Evolutionary conservation across 2,329 filamentous ascomycete genomes (phyloP), one percentile per base, ranked within the genome.

Genomic region (Pseudocercospora pini-densiflorae): DNA sequence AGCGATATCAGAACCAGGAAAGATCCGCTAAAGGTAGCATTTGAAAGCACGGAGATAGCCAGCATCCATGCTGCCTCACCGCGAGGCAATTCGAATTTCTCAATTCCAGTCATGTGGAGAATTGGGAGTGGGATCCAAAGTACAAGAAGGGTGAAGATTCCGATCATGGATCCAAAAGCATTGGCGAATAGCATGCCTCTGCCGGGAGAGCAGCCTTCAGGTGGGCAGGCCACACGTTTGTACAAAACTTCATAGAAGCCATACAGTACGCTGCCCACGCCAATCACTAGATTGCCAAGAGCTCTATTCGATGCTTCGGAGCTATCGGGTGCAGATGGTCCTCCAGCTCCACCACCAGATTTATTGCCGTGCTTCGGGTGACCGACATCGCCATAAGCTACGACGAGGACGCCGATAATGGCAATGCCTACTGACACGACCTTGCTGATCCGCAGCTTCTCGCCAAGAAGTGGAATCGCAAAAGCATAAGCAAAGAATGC

Each of bases 401-500:
- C 94, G n/a, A 98, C 86, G 40, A 99, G 85, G 19, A 99, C 95
- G 58, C 95, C 95, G 0, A 89, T 81, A 67, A 98, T 96, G 62
- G 95, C 95, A 45, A 99, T 87, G 10, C 88, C 85, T 1, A 99
- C 95, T 3, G 94, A 92, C 59, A 96, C 78, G 29, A 93, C 89
- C 82, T 99, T 99, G 81, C 92, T 92, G 43, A 90, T 81, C 23
- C 92, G 89, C 12, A 97, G 81, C 71, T 91, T 92, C 79, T 99
- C 95, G 64, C 92, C 89, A 2, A 99, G 84, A 19, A 99, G 81
- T 0, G 94, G 93, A 53, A 99, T 93, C 54, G 92, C 96, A 77
- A 99, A 99, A 12, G 92, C 94, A 77, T 99, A 99, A 58, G 95
- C 95, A 79, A 99, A 99, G 81, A 99, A 99, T 65, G 95, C 94